Percentiles rank a stretch among this genome's conserved stretches.
Evolutionary conservation across 108 stramenopile genomes (phyloP).

Genomic region (Nitzschia sp.): DNA sequence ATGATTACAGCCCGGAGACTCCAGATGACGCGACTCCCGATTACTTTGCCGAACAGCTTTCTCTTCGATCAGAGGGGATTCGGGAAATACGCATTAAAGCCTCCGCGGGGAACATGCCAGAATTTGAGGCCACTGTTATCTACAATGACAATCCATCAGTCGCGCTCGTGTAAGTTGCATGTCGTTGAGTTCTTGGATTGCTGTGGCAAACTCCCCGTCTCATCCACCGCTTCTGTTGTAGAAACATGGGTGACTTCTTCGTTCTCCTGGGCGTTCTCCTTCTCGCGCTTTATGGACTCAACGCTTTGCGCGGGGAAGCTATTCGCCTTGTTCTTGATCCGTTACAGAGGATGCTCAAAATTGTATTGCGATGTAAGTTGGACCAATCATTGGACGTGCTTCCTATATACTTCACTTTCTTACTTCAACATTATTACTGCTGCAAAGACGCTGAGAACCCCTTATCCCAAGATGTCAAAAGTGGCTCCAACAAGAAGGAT

Average conservation of each 20-base stretch:
- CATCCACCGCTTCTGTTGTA: constrained; percentile 8
- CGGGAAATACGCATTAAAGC: background rate
- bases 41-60: constrained; percentile 19
- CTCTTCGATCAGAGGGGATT: constrained; percentile 19
- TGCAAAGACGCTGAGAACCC: constrained; percentile 39
- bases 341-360: constrained; percentile 80
- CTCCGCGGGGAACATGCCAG: background rate
- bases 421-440: background rate
- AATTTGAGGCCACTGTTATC: constrained; percentile 18
- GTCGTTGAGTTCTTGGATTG: background rate
- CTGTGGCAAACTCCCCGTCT: background rate
- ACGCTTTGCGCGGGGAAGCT: constrained; percentile 69
- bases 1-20: background rate
- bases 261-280: constrained; percentile 56
- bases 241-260: constrained; percentile 38
- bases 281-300: constrained; percentile 49
- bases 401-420: background rate
- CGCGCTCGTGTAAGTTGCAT: constrained; percentile 12
- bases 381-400: background rate
- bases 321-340: constrained; percentile 76
- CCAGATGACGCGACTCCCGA: background rate
- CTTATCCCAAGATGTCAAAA: constrained; percentile 21
- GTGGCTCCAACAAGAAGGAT: constrained; percentile 19
- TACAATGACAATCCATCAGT: constrained; percentile 40
- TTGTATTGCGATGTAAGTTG: constrained; percentile 76